Evolutionary conservation across 1,139 yeast genomes (phyloP), one percentile per base, ranked within the genome.

Genomic region (Suhomyces terraborum): DNA sequence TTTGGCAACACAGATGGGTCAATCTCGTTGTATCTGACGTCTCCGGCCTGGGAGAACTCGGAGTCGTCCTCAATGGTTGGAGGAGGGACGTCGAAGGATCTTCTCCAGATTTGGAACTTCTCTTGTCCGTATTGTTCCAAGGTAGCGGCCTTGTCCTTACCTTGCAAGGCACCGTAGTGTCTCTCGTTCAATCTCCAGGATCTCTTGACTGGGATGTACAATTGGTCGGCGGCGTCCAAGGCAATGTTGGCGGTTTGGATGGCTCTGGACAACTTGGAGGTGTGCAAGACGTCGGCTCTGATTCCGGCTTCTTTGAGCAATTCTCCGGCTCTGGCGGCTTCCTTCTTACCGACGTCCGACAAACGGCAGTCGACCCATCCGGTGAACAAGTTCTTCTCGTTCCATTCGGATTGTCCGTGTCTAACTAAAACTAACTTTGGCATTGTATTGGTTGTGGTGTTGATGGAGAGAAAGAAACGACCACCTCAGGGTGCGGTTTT

Each of bases 381-480:
- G 68, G 98, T 91, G 84, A 93, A 93, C 59, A 91, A 80, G 81
- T 93, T 91, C 80, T 88, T 88, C 73, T 88, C 96, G 73, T 91
- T 91, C 97, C 97, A 91, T 71, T 88, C 97, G 74, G 96, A 87
- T 79, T 91, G 96, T 64, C 98, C 98, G 93, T 91, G 98, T 80
- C 98, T 85, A 59, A 85, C 87, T 67, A 85, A 75, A 63, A 85
- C 79, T 72, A 85, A 77, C 69, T 83, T 84, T 61, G 84, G 87
- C 77, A 73, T 73, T 51, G 48, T 59, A 21, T 14, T 14, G 20
- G 23, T 22, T 23, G 38, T 19, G 13, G 27, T 31, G 28, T 26
- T 27, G 23, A 4, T 32, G 32, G 40, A 20, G 28, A 24, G 21
- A 22, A 31, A 42, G 25, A 33, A 25, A 6, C 7, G 36, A n/a